Evolutionary conservation across 192 early-diverging fungal genomes (phyloP), one percentile per base, ranked within the genome.

Genomic region (Backusella morwellensis): DNA sequence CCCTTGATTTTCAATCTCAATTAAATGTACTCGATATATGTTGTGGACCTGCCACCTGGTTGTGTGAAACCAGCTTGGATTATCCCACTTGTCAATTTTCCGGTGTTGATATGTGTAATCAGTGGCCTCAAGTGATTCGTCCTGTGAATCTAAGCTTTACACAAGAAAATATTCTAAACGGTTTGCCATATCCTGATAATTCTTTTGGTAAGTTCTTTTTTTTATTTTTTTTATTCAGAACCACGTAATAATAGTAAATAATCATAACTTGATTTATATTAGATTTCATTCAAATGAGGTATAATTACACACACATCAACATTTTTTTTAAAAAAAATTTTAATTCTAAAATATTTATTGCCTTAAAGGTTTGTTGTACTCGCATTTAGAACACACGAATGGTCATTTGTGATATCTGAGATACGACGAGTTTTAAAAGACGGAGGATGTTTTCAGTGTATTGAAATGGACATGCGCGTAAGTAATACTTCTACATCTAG

Each of bases 261-360:
- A 23, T 11, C 17, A 26, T 23, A 59, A 23, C 11, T 29, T 63
- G 56, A 14, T 63, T 63, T 63, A 63, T 59, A 40, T 14, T 69
- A 78, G 77, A 78, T 73, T 78, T 78, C 66, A 56, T 78, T 59
- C 77, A 78, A 72, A 52, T 78, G 34, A 69, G 73, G 73, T 74
- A 74, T 26, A 7, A 32, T 44, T 15, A 72, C 40, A 50, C 41
- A 42, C 50, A 47, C 5, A 68, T 7, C 7, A 54, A 6, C 56
- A 14, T 29, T 26, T 17, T 44, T 44, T 12, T 29, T 14, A 56
- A 56, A 56, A 56, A 56, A 23, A 56, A 1, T 26, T 59, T 59
- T 59, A 26, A 59, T 59, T 59, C 21, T 59, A 26, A 59, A 59
- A 59, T 59, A 0, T 59, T 59, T 59, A 59, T 59, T 59, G 9